Base-by-base conservation (phyloP, 2,329 filamentous ascomycete species). In the Ascochyta fabae region DNA sequence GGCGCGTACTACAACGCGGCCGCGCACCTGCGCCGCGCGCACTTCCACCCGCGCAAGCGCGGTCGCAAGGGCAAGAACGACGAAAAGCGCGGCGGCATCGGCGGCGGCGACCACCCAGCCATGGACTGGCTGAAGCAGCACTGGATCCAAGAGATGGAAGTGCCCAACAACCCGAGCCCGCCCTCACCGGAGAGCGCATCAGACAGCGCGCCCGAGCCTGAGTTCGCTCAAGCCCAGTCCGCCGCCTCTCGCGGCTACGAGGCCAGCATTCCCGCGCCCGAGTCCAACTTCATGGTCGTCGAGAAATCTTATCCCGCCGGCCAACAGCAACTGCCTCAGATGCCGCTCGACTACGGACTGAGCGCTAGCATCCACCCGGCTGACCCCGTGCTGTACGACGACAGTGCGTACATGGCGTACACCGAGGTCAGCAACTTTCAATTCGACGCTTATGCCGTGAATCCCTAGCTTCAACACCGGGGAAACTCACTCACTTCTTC, bases 1-100 rank as follows among this genome's bases (percentile, higher is more conserved):
- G 90, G 90, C 3, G 91, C 90, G 15, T 95, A 97, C 78, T 97
- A 98, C 78, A 98, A 98, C 68, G 94, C 93, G 0, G 92, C 92
- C 0, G 94, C 92, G 0, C 94, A 98, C 72, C 83, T 98, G 8
- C 85, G 93, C 38, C 87, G 94, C 45, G 89, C 89, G 0, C 94
- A 98, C 73, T 98, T 97, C 81, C 90, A 89, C 70, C 88, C 85
- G 1, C 82, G 84, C 63, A 84, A 85, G 70, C 79, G 83, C 22
- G 85, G 84, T 8, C 77, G 84, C 44, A 79, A 79, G 65, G 81
- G 82, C 42, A 85, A 84, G 68, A 81, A 83, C 53, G 83, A 83
- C 58, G 83, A 86, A 73, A 82, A 83, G 64, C 78, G 85, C 43
- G 84, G 84, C 44, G 85, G 84, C 23, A 86, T 86, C 62, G 84